Evolutionary conservation across 306 rosid genomes (phyloP).

Genomic region (Bauhinia variegata): DNA sequence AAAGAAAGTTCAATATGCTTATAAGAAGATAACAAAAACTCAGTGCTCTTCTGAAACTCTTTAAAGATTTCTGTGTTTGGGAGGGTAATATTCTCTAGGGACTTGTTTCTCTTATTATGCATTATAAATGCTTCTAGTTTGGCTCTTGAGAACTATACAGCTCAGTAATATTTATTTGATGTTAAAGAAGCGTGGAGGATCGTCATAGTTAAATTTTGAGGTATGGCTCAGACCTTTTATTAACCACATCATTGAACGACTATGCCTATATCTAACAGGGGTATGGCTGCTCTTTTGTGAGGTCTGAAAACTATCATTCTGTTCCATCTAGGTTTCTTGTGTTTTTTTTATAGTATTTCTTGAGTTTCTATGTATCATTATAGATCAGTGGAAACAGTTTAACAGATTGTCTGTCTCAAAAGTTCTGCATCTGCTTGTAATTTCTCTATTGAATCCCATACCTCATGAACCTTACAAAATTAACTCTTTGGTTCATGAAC

Average conservation of each 20-base stretch:
- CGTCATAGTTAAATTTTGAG: not conserved
- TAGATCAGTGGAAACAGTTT: not conserved
- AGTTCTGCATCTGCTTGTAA: not conserved
- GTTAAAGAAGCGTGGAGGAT: not conserved
- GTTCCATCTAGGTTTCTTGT: conserved; percentile 4
- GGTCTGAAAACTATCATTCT: not conserved
- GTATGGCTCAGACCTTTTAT: not conserved
- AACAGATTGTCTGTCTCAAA: not conserved
- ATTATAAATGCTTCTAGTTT: not conserved
- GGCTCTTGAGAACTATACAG: not conserved
- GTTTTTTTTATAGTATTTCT: no score
- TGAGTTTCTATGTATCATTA: no score
- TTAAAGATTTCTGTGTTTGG: not conserved
- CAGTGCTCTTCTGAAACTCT: not conserved
- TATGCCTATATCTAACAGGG: not conserved
- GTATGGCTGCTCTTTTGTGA: conserved; percentile 13
- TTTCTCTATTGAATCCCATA: not conserved
- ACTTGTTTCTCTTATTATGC: not conserved
- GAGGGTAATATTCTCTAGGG: not conserved
- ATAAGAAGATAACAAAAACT: not conserved
- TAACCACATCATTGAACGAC: not conserved
- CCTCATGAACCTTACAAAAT: not conserved
- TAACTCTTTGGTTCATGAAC: not conserved
- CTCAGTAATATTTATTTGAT: not conserved
- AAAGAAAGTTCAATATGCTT: not conserved